phyloP scores from a whole-genome alignment of 129 eudicot genomes.

The Oenanthe sinensis region DNA sequence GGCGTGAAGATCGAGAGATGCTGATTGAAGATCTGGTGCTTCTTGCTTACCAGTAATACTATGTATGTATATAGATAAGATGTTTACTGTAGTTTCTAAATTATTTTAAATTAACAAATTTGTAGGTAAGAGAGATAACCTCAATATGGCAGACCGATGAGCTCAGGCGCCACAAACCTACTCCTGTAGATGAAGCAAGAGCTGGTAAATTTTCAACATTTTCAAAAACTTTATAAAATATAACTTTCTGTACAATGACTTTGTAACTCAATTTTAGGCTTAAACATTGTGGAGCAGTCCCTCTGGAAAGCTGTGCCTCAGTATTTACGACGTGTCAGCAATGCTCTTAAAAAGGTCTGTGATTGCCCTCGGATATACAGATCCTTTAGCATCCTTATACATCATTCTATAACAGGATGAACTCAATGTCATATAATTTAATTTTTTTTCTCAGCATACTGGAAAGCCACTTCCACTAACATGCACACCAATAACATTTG shows the following conservation, averaged over 20 bases:
- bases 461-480: conserved; percentile 92
- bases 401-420: background rate
- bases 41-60: conserved; percentile 9
- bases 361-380: background rate
- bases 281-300: conserved; percentile 89
- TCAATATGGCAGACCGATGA: conserved; percentile 99
- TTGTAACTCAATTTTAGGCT: conserved; percentile 37
- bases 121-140: conserved; percentile 90
- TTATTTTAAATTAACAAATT: conserved; percentile 11
- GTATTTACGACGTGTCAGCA: conserved; percentile 90
- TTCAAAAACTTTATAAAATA: background rate
- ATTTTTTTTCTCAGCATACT: conserved; percentile 68
- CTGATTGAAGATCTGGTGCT: conserved; percentile 91
- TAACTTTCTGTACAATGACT: background rate
- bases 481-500: conserved; percentile 90
- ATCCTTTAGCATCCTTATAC: conserved; percentile 2
- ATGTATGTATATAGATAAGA: background rate
- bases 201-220: conserved; percentile 47
- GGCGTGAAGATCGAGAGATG: conserved; percentile 82
- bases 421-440: background rate
- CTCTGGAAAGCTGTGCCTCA: conserved; percentile 98
- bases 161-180: conserved; percentile 92
- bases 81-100: background rate
- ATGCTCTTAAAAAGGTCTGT: conserved; percentile 89
- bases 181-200: conserved; percentile 97